A percentile compares a stretch with the other conserved stretches of the same genome.
phyloP scores from a whole-genome alignment of 306 rosid genomes.

The Lablab purpureus region DNA sequence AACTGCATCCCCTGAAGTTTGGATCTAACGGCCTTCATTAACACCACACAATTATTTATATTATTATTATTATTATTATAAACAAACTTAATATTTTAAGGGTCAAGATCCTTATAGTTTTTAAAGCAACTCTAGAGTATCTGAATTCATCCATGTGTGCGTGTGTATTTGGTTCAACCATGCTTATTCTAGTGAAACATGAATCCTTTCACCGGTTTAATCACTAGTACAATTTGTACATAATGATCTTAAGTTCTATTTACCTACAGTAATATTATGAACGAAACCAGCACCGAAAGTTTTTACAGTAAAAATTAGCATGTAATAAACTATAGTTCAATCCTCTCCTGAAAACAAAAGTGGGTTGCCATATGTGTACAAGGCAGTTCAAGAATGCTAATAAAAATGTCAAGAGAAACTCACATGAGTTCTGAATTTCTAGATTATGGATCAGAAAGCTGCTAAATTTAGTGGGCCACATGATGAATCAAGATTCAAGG shows the following conservation, averaged over 20 bases:
- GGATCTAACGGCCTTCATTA: background rate
- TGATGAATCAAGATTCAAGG: conserved; percentile 19
- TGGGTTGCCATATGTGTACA: background rate
- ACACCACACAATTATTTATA: background rate
- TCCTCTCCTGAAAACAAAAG: conserved; percentile 12
- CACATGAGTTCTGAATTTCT: conserved; percentile 5
- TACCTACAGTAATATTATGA: conserved; percentile 10
- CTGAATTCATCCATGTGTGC: background rate
- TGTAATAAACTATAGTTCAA: conserved; percentile 1
- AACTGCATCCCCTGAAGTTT: background rate
- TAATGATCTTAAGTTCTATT: background rate
- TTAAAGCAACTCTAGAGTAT: background rate
- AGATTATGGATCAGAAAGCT: conserved; percentile 29
- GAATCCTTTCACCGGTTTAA: background rate
- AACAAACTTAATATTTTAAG: background rate
- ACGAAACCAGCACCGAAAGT: background rate
- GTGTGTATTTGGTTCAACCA: background rate
- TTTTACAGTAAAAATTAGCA: conserved; percentile 19
- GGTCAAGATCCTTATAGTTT: background rate
- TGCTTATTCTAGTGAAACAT: background rate
- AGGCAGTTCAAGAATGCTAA: conserved; percentile 18
- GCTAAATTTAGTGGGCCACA: conserved; percentile 10
- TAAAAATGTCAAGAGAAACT: conserved; percentile 17
- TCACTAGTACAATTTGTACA: conserved; percentile 16
- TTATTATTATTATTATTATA: too few species aligned